These are phyloP conservation scores for Clavariopsis aquatica DNA, from an alignment of 495 filamentous ascomycete species.

Conservation along the genomic window DNA sequence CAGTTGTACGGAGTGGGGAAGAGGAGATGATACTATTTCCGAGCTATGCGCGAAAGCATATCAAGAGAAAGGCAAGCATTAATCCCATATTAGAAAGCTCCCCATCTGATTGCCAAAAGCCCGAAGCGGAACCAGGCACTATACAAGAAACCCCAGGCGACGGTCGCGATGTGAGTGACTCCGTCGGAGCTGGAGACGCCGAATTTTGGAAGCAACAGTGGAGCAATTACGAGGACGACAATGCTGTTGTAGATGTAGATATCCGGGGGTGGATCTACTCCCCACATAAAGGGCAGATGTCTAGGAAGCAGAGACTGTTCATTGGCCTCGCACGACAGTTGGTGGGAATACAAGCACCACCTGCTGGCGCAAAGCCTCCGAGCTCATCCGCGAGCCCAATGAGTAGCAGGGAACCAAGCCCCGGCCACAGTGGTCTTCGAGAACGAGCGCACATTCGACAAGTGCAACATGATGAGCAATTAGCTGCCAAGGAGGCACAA, in stretches of 20 bases:
- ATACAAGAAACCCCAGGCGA: slow-evolving; percentile 45
- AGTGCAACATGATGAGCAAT: slow-evolving; percentile 58
- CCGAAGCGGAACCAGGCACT: slow-evolving; percentile 42
- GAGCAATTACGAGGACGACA: slow-evolving; percentile 70
- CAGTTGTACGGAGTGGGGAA: slow-evolving; percentile 72
- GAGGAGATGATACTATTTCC: slow-evolving; percentile 96
- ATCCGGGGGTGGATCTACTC: slow-evolving; percentile 92
- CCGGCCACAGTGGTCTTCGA: slow-evolving; percentile 37
- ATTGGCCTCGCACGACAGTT: slow-evolving; percentile 80
- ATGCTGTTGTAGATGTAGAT: slow-evolving; percentile 87
- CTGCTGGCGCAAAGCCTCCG: slow-evolving; percentile 39
- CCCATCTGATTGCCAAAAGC: slow-evolving; percentile 21
- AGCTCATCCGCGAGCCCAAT: slow-evolving; percentile 36
- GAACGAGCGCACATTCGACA: slow-evolving; percentile 41
- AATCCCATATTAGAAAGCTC: neutral
- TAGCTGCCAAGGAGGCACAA: slow-evolving; percentile 70
- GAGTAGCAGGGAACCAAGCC: slow-evolving; percentile 48
- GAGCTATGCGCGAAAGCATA: slow-evolving; percentile 76
- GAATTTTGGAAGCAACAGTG: slow-evolving; percentile 71
- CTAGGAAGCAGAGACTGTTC: slow-evolving; percentile 78
- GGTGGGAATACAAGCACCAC: slow-evolving; percentile 76
- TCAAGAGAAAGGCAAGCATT: slow-evolving; percentile 47
- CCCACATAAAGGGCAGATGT: slow-evolving; percentile 84
- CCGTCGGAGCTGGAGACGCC: slow-evolving; percentile 51
- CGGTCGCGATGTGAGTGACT: slow-evolving; percentile 45